These are phyloP conservation scores for Tympanopsis confertula DNA, from an alignment of 2,329 filamentous ascomycete species.

Conservation along the genomic window DNA sequence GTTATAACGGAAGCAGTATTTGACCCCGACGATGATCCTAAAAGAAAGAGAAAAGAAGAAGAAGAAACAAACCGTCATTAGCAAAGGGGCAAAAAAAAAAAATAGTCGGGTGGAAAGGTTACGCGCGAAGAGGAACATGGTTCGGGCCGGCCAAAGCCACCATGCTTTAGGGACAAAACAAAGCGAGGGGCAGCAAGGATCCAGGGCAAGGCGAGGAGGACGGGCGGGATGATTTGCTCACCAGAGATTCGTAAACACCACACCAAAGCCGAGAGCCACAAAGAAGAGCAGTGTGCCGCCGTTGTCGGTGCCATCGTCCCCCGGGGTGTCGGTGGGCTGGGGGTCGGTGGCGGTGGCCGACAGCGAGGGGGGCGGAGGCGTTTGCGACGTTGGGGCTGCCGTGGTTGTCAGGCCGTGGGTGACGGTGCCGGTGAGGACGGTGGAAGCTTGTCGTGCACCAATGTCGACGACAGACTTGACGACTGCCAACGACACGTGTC, in stretches of 20 bases:
- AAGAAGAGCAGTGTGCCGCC: constrained; percentile 79
- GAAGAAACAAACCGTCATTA: constrained; percentile 7
- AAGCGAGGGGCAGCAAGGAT: constrained; percentile 1
- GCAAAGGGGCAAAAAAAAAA: not conserved
- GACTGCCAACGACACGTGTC: too few species aligned
- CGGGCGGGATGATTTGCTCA: constrained; percentile 43
- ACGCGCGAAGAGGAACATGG: not conserved
- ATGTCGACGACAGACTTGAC: not conserved
- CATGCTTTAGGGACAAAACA: not conserved
- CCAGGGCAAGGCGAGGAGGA: not conserved
- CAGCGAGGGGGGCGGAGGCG: not conserved
- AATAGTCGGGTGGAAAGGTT: not conserved
- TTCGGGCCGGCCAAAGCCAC: too few species aligned
- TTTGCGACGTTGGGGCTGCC: too few species aligned
- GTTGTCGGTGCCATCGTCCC: constrained; percentile 33
- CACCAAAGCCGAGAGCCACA: constrained; percentile 88
- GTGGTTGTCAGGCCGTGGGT: constrained; percentile 8
- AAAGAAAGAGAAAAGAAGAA: not conserved
- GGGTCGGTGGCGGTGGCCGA: constrained; percentile 6
- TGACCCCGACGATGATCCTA: constrained; percentile 99
- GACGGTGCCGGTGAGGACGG: not conserved
- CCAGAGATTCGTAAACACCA: constrained; percentile 98
- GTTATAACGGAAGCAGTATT: constrained; percentile 98
- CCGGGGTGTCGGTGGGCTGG: constrained; percentile 10
- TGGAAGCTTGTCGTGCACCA: not conserved